Evolutionary conservation across 1,284 basidiomycete species (phyloP).

Genomic region (Quambalaria eucalypti): DNA sequence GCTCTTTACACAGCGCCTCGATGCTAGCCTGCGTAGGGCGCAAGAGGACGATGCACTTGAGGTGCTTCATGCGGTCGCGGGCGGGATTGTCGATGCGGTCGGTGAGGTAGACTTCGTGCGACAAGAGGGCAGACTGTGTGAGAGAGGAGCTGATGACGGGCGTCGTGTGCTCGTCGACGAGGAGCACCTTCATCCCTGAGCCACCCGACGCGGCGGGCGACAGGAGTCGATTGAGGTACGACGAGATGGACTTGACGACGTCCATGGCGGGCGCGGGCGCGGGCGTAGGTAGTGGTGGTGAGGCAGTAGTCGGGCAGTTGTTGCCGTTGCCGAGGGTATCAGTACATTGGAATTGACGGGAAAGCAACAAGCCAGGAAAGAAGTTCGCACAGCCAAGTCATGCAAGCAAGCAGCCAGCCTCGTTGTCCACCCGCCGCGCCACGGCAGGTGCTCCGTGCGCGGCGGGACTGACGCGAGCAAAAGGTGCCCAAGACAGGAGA

Average conservation of each 20-base stretch:
- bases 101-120: conserved; percentile 94
- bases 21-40: conserved; percentile 72
- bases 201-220: conserved; percentile 57
- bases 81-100: conserved; percentile 79
- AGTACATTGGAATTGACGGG: too few species aligned
- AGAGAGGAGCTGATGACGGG: conserved; percentile 90
- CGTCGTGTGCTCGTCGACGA: conserved; percentile 91
- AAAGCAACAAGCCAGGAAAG: too few species aligned
- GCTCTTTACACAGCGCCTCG: conserved; percentile 69
- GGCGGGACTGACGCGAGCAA: too few species aligned
- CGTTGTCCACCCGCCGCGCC: too few species aligned
- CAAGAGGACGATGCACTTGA: conserved; percentile 92
- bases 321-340: conserved; percentile 6
- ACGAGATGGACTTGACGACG: conserved; percentile 85
- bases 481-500: too few species aligned
- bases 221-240: conserved; percentile 83
- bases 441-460: too few species aligned
- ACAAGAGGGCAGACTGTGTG: conserved; percentile 86
- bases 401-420: too few species aligned
- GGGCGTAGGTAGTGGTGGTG: background rate
- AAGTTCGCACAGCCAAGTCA: too few species aligned
- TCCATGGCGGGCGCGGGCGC: conserved; percentile 63
- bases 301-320: conserved; percentile 1
- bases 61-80: conserved; percentile 65
- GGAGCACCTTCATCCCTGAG: conserved; percentile 85